Evolutionary conservation across 2,329 filamentous ascomycete species (phyloP).

Genomic region (Didymella keratinophila): DNA sequence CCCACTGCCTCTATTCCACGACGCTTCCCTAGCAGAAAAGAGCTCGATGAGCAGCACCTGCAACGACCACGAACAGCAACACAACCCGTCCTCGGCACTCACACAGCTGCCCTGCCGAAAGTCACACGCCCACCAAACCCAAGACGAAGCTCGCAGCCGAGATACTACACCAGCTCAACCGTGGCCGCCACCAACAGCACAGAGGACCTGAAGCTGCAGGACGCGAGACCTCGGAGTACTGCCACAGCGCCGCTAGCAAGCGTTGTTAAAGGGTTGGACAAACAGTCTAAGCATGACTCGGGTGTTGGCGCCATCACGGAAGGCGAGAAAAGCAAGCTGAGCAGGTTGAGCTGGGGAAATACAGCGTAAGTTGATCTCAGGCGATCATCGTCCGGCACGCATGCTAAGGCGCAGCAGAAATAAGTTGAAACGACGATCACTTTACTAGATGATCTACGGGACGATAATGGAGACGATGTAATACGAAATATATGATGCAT

Average conservation of each 20-base stretch:
- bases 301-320: conserved; percentile 9
- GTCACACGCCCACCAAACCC: neutral
- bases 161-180: conserved; percentile 27
- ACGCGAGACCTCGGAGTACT: neutral
- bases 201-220: conserved; percentile 8
- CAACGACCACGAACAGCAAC: conserved; percentile 15
- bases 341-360: conserved; percentile 15
- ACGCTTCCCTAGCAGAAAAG: conserved; percentile 13
- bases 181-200: conserved; percentile 8
- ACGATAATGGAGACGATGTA: neutral
- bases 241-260: neutral
- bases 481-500: neutral
- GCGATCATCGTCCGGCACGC: neutral
- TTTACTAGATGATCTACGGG: neutral
- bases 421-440: conserved; percentile 14
- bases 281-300: conserved; percentile 12
- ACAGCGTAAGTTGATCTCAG: conserved; percentile 10
- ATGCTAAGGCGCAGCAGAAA: conserved; percentile 6
- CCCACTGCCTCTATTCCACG: conserved; percentile 9
- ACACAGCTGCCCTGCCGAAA: neutral
- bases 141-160: conserved; percentile 18
- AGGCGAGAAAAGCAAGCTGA: conserved; percentile 11
- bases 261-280: conserved; percentile 1
- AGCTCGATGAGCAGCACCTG: conserved; percentile 12
- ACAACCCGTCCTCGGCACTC: neutral